These are phyloP conservation scores for Prunus mongolica DNA, from an alignment of 306 rosid species.

Conservation along the genomic window DNA sequence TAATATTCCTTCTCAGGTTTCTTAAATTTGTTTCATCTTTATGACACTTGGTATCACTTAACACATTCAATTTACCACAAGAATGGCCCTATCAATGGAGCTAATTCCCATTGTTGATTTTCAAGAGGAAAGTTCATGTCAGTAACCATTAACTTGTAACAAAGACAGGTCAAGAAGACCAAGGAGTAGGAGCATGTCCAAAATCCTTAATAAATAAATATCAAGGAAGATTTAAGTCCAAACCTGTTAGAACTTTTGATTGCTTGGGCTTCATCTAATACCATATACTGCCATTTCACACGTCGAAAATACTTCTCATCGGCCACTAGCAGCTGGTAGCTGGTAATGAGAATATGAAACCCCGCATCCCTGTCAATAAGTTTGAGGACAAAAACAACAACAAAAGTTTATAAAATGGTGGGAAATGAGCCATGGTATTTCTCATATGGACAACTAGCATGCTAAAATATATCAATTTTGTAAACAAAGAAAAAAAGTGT, in stretches of 20 bases:
- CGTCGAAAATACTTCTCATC: constrained; percentile 90
- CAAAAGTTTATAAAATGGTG: not conserved
- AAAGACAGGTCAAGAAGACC: constrained; percentile 9
- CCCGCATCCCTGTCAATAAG: constrained; percentile 75
- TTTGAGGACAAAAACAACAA: not conserved
- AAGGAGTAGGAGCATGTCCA: not conserved
- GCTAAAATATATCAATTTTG: not conserved
- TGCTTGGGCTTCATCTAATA: constrained; percentile 99
- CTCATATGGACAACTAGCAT: not conserved
- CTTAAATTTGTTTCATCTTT: not conserved
- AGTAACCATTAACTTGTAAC: too few species aligned
- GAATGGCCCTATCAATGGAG: not conserved
- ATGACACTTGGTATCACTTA: not conserved
- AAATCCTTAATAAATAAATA: not conserved
- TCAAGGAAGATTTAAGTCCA: constrained; percentile 15
- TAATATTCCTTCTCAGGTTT: not conserved
- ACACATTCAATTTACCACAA: not conserved
- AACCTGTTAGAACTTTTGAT: constrained; percentile 92
- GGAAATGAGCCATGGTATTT: not conserved
- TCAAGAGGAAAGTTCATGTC: not conserved
- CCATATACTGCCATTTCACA: constrained; percentile 99
- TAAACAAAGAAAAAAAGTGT: not conserved
- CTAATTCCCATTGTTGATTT: not conserved
- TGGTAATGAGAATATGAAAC: constrained; percentile 91
- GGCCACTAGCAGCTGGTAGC: constrained; percentile 86